A percentile compares a stretch with the other conserved stretches of the same genome.
Conservation (phyloP, 1,284 basidiomycete species). For the Sphaerobolus stellatus region DNA sequence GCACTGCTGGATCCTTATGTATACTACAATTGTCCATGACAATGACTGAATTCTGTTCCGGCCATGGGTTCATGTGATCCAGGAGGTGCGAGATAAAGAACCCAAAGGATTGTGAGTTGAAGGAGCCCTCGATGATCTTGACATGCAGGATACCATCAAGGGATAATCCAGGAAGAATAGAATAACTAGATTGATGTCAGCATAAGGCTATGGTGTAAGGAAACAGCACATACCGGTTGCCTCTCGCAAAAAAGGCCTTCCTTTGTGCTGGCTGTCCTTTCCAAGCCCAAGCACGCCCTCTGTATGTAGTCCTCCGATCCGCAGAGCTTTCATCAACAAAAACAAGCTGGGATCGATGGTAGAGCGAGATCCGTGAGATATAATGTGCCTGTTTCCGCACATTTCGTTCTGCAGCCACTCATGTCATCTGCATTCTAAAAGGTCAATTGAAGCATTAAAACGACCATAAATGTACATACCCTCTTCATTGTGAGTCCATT, state of each 20-base stretch:
- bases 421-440: neutral
- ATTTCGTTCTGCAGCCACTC: neutral
- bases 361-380: conserved; percentile 9
- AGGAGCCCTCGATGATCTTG: conserved; percentile 26
- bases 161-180: conserved; percentile 33
- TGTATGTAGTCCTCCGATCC: conserved; percentile 25
- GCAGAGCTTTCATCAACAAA: conserved; percentile 36
- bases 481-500: neutral
- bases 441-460: neutral
- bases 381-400: neutral
- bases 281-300: conserved; percentile 30
- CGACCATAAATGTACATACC: neutral
- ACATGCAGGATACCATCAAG: conserved; percentile 29
- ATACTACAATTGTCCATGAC: conserved; percentile 37
- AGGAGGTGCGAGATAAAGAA: conserved; percentile 31
- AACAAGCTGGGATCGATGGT: conserved; percentile 30
- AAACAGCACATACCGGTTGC: conserved; percentile 25
- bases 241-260: conserved; percentile 33
- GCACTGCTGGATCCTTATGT: conserved; percentile 25
- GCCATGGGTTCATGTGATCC: conserved; percentile 30
- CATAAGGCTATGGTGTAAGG: conserved; percentile 4
- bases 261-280: conserved; percentile 23
- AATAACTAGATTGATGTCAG: conserved; percentile 29
- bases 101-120: conserved; percentile 22
- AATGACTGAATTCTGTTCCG: conserved; percentile 27